Base-by-base conservation (phyloP, 2,329 filamentous ascomycete species). In the Pseudogymnoascus sp. region DNA sequence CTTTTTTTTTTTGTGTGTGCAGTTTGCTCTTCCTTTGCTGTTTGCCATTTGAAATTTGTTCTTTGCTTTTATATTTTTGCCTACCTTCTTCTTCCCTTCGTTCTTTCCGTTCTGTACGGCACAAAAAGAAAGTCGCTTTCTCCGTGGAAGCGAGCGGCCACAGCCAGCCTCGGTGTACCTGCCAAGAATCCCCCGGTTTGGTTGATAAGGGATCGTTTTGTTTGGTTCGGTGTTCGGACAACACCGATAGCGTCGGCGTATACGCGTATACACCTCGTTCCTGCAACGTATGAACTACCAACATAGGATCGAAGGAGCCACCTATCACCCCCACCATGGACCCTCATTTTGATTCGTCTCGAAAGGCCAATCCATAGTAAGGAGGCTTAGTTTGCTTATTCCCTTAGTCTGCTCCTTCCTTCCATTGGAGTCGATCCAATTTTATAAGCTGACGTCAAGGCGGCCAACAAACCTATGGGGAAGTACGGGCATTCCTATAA, bases 381-480 rank as follows among this genome's bases (percentile, higher is more conserved):
- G n/a, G n/a, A 31, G 23, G 46, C 46, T 53, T 53, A 53, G 17
- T 53, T 53, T 53, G 46, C 46, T 53, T 53, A 31, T 53, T 53
- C 46, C 46, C 29, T n/a, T 53, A 53, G 23, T 17, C n/a, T 31
- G 46, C 7, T 31, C 46, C 26, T 53, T 31, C 46, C 26, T 53
- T 31, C 46, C 46, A 31, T 53, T 53, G 46, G 46, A 26, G 15
- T 31, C n/a, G 46, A 15, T 53, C 46, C 26, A 53, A 13, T 53
- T 53, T 53, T 53, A 53, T 53, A 53, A 31, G 46, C 46, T 53
- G 46, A 53, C 46, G 46, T 53, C 46, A 53, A 53, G 15, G 7
- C 17, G 15, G 7, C 17, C 46, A 53, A 29, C 26, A 4, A 17
- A 7, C 23, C 46, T 7, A 10, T n/a, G 23, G 13, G 46, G n/a